Evolutionary conservation across 306 rosid genomes (phyloP), one percentile per base, ranked within the genome.

Genomic region (Trichosanthes cucumerina): DNA sequence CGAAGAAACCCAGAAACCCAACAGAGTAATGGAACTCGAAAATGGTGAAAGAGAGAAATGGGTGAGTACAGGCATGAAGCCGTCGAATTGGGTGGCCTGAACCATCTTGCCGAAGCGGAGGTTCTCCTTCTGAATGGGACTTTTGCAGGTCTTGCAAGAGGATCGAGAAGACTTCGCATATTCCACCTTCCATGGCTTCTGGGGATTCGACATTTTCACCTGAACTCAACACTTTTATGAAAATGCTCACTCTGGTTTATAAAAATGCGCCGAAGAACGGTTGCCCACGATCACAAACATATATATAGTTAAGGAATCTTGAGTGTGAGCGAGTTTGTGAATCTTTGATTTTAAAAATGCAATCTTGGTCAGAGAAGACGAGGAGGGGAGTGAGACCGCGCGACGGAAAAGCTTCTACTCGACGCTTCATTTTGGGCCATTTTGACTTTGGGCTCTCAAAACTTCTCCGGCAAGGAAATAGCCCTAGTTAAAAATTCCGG

Each of bases 71-170:
- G 99, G 97, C 97, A 95, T 91, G 80, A 92, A 80, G 80, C 99
- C 99, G 54, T 95, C 99, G 86, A 95, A 92, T 82, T 92, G 93
- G 80, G 88, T 78, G 84, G 97, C 89, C 76, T 91, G 92, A 10
- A 95, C 97, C 97, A 95, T 95, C 83, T 92, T 95, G 80, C 99
- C 99, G 33, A 95, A 89, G 73, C 99, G 99, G 56, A 95, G 87
- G 1, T 24, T 58, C 79, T 95, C 99, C 82, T 82, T 88, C 72
- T 62, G 85, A 78, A 95, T 95, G 89, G 87, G 23, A 53, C 1
- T 62, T 81, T 88, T 95, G 85, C 99, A 95, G 50, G 91, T 87
- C 80, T 94, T 86, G 91, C 99, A 95, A 23, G 97, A 88, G 13
- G 98, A 91, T 80, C 98, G 52, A 4, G 91, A 90, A 0, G 98